Evolutionary conservation across 2,329 filamentous ascomycete species (phyloP).

Genomic region (Fusarium ramigenum): DNA sequence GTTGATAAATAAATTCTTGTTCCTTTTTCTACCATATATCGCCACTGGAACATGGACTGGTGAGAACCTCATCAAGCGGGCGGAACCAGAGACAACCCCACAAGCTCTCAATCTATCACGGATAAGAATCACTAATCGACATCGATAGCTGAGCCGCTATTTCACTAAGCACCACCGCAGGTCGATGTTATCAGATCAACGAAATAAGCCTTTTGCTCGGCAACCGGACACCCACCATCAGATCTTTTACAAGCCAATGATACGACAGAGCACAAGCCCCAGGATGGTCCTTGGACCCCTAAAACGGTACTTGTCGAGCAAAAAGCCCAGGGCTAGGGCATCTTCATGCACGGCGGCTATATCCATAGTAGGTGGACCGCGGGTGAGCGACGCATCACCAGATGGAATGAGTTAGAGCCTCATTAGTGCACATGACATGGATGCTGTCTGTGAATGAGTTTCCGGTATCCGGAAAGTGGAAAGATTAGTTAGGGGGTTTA

Average conservation of each 20-base stretch:
- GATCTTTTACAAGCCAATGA: constrained; percentile 26
- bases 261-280: background rate
- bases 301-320: constrained; percentile 26
- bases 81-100: background rate
- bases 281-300: constrained; percentile 35
- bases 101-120: background rate
- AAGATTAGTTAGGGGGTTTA: background rate
- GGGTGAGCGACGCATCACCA: constrained; percentile 35
- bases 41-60: background rate
- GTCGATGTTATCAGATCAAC: constrained; percentile 24
- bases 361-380: constrained; percentile 35
- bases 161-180: constrained; percentile 19
- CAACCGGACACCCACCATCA: constrained; percentile 10
- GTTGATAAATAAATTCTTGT: background rate
- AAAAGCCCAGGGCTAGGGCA: constrained; percentile 13
- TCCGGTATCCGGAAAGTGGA: constrained; percentile 19
- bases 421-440: constrained; percentile 16
- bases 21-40: no score
- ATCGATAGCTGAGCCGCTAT: constrained; percentile 7
- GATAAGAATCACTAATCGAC: constrained; percentile 9
- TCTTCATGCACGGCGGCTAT: constrained; percentile 37
- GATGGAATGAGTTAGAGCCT: constrained; percentile 8
- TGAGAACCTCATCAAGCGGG: background rate
- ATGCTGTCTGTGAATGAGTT: background rate
- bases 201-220: constrained; percentile 27